phyloP scores from a whole-genome alignment of 176 grass and related monocot genomes.

The Typha latifolia region DNA sequence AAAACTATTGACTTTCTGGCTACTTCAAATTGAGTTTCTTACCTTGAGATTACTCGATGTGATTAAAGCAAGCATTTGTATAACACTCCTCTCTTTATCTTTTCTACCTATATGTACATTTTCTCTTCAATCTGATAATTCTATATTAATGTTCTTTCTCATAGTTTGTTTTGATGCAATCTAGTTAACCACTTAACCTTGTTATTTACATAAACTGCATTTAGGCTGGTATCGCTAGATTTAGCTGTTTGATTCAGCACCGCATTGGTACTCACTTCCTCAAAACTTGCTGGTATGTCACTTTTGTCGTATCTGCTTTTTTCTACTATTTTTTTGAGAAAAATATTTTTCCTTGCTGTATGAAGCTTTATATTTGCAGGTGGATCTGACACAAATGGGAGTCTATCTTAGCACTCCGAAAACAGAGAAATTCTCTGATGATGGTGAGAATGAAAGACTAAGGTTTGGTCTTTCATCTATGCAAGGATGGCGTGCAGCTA shows the following conservation, averaged over 20 bases:
- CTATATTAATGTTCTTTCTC: neutral
- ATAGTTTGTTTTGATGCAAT: too few species aligned
- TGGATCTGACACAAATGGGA: conserved; percentile 37
- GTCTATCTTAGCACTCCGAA: conserved; percentile 92
- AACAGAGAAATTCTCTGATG: conserved; percentile 62
- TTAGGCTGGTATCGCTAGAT: neutral
- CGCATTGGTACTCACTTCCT: neutral
- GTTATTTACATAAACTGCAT: neutral
- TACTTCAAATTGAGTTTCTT: neutral
- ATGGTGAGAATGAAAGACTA: conserved; percentile 51
- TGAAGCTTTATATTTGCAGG: neutral
- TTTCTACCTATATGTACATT: neutral
- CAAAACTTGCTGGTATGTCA: neutral
- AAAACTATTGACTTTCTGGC: neutral
- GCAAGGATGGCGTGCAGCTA: conserved; percentile 94
- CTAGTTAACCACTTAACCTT: too few species aligned
- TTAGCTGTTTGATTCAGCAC: neutral
- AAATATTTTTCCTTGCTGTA: neutral
- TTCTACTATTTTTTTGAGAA: neutral
- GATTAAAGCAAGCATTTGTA: neutral
- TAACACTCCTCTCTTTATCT: neutral
- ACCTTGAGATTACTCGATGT: neutral
- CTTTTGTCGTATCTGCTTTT: neutral
- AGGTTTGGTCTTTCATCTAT: conserved; percentile 78
- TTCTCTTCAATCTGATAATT: neutral